These are phyloP conservation scores for Endocalyx cinctus DNA, from an alignment of 2,329 filamentous ascomycete genomes.

Conservation along the genomic window DNA sequence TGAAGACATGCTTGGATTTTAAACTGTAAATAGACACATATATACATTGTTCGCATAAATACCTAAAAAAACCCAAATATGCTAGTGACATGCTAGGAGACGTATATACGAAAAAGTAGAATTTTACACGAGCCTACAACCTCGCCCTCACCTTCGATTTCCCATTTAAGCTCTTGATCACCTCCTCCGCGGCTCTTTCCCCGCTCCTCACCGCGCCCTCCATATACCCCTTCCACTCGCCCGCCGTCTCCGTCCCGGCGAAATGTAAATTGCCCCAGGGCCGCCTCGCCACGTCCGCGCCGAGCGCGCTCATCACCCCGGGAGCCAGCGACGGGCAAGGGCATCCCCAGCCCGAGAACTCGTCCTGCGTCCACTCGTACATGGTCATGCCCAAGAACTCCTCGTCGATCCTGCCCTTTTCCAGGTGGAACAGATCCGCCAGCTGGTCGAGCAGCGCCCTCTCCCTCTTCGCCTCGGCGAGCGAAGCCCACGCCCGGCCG, in stretches of 20 bases:
- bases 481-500: conserved; percentile 28
- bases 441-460: conserved; percentile 23
- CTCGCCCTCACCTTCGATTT: too few relatives aligned
- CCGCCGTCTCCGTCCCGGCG: conserved; percentile 48
- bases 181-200: conserved; percentile 42
- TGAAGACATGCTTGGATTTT: conserved; percentile 12
- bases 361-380: conserved; percentile 35
- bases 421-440: conserved; percentile 15
- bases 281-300: conserved; percentile 28
- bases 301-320: conserved; percentile 31
- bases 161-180: conserved; percentile 23
- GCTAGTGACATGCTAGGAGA: too few relatives aligned
- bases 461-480: conserved; percentile 14
- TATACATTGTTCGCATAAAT: too few relatives aligned
- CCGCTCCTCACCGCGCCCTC: conserved; percentile 51
- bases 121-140: too few relatives aligned
- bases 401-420: conserved; percentile 7
- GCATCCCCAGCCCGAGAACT: conserved; percentile 32
- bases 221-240: conserved; percentile 55
- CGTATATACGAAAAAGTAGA: too few relatives aligned
- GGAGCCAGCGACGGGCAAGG: conserved; percentile 33
- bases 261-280: conserved; percentile 42
- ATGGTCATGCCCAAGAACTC: conserved; percentile 28
- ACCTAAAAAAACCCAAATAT: too few relatives aligned
- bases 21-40: too few relatives aligned